Evolutionary conservation across 2,329 filamentous ascomycete genomes (phyloP), one percentile per base, ranked within the genome.

Genomic region (Paracamarosporium sp.): DNA sequence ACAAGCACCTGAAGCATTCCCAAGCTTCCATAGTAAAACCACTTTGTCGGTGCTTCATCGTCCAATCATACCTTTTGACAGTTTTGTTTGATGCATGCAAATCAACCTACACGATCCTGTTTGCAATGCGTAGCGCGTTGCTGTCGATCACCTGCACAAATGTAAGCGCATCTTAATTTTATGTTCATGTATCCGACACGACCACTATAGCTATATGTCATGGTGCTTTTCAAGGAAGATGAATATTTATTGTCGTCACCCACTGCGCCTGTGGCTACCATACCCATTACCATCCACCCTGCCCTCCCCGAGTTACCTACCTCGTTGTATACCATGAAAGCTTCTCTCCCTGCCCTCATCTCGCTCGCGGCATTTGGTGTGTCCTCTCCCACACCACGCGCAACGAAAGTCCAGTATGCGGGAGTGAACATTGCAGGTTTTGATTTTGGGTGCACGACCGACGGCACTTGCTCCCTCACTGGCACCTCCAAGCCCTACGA

Each of bases 401-500:
- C 54, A 13, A 56, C 40, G 8, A 56, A 67, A 53, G 63, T 71
- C 24, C 57, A 68, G 24, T 74, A 67, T 50, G 71, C 64, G 11
- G 78, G 78, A 45, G 68, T 78, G 28, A 81, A 81, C 62, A 81
- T 83, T 53, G 77, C 80, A 5, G 81, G 81, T 1, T 81, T 81
- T 53, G 81, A 83, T 56, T 83, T 83, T 59, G 79, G 80, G n/a
- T 81, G 78, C 57, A 62, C 58, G 8, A 72, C 56, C n/a, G 64
- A 67, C 25, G 72, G 71, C 8, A 64, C 58, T 8, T 71, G 68
- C 55, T 56, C 56, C 15, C 54, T 64, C n/a, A 60, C 61, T 6
- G 59, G 61, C 17, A 51, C 55, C 11, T 56, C 51, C n/a, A 62
- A 63, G 30, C 59, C 59, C 1, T 59, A 61, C 56, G 59, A 71